A percentile compares a stretch with the other conserved stretches of the same genome.
These are phyloP conservation scores for Pelagophyceae sp. DNA, from an alignment of 352 stramenopile genomes.

Conservation along the genomic window DNA sequence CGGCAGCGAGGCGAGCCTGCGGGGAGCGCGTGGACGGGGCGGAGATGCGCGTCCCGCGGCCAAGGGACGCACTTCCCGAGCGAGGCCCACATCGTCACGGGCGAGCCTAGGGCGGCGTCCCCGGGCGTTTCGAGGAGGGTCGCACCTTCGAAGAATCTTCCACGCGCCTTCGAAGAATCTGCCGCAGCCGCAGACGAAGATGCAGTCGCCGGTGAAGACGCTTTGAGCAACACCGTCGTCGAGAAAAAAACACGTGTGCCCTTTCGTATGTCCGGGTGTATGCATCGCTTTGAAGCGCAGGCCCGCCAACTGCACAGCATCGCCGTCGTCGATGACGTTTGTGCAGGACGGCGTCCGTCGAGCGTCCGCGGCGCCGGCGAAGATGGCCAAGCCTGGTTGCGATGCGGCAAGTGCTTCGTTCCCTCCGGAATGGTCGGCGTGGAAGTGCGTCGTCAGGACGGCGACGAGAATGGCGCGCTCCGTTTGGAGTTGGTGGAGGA, in stretches of 20 bases:
- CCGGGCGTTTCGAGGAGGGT: no score
- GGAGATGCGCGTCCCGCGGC: neutral
- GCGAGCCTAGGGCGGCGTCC: no score
- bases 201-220: slow-evolving; percentile 73
- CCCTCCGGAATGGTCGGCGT: slow-evolving; percentile 75
- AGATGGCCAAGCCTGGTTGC: slow-evolving; percentile 49
- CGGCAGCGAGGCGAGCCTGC: slow-evolving; percentile 57
- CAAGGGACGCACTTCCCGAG: no score
- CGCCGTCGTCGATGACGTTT: slow-evolving; percentile 47
- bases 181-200: slow-evolving; percentile 74
- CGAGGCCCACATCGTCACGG: no score
- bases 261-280: slow-evolving; percentile 77
- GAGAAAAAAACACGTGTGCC: slow-evolving; percentile 59
- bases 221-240: slow-evolving; percentile 20
- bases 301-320: slow-evolving; percentile 53
- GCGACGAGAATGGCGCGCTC: slow-evolving; percentile 43
- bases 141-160: no score
- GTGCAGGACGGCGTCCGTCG: slow-evolving; percentile 40
- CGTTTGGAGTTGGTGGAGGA: no score
- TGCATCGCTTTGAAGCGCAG: slow-evolving; percentile 48
- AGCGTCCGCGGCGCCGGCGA: slow-evolving; percentile 46
- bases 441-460: slow-evolving; percentile 77
- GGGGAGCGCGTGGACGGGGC: slow-evolving; percentile 40
- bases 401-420: slow-evolving; percentile 57
- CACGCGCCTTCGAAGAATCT: slow-evolving; percentile 65